These are phyloP conservation scores for Exophiala dermatitidis DNA, from an alignment of 2,329 filamentous ascomycete species.

Conservation along the genomic window DNA sequence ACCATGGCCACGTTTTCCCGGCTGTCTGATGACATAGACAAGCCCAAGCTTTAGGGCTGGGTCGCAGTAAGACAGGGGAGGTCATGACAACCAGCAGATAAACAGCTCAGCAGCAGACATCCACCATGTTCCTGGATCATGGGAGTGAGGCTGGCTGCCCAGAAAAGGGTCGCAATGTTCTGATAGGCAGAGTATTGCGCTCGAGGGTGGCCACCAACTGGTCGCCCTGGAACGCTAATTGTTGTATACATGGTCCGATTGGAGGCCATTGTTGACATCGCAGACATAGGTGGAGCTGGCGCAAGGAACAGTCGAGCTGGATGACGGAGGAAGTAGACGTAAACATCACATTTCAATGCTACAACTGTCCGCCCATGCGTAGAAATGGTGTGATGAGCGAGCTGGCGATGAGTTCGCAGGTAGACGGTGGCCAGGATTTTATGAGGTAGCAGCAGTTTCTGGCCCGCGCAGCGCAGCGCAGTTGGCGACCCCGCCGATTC, in stretches of 20 bases:
- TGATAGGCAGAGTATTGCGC: background rate
- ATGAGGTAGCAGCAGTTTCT: background rate
- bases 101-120: background rate
- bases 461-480: background rate
- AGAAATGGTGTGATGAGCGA: background rate
- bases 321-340: background rate
- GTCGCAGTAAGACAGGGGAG: background rate
- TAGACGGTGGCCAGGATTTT: background rate
- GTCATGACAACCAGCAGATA: background rate
- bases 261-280: conserved; percentile 1
- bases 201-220: conserved; percentile 2
- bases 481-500: background rate
- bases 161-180: background rate
- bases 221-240: conserved; percentile 4
- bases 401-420: background rate
- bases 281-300: background rate
- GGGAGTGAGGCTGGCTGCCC: background rate
- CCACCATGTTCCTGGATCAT: background rate
- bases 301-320: background rate
- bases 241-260: background rate
- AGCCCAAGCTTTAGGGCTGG: background rate
- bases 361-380: background rate
- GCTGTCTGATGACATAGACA: background rate
- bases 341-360: background rate
- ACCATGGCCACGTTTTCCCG: background rate